A percentile compares a stretch with the other conserved stretches of the same genome.
Evolutionary conservation across 2,329 filamentous ascomycete genomes (phyloP).

Genomic region (Bimuria novae-zelandiae): DNA sequence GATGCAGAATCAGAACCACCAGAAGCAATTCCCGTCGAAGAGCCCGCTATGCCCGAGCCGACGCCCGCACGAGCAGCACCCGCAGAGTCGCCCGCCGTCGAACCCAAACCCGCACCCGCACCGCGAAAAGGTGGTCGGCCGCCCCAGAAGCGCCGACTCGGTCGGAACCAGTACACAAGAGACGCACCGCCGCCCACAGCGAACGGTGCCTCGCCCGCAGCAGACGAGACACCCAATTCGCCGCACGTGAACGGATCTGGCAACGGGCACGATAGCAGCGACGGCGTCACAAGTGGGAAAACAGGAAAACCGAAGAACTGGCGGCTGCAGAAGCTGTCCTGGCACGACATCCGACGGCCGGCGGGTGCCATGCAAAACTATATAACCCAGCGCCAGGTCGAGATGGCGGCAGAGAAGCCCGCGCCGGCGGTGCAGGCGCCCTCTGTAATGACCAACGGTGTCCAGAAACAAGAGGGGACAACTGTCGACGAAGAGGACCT

Average conservation of each 20-base stretch:
- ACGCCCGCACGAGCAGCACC: slow-evolving; percentile 31
- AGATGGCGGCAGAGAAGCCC: slow-evolving; percentile 69
- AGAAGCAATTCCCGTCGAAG: slow-evolving; percentile 35
- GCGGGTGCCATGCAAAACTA: slow-evolving; percentile 86
- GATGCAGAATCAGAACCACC: slow-evolving; percentile 32
- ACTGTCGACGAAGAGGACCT: slow-evolving; percentile 50
- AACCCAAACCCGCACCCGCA: slow-evolving; percentile 33
- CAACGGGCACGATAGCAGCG: slow-evolving; percentile 56
- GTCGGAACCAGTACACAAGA: slow-evolving; percentile 46
- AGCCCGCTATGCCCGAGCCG: slow-evolving; percentile 26
- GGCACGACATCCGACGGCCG: slow-evolving; percentile 86
- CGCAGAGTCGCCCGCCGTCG: slow-evolving; percentile 30
- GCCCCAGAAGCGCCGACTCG: slow-evolving; percentile 40
- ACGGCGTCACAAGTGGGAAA: slow-evolving; percentile 59
- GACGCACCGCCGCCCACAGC: slow-evolving; percentile 37
- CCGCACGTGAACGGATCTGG: slow-evolving; percentile 39
- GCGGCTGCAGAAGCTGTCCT: slow-evolving; percentile 67
- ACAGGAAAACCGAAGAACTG: slow-evolving; percentile 64
- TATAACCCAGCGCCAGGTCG: slow-evolving; percentile 85
- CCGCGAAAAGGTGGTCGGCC: slow-evolving; percentile 42
- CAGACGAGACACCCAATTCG: slow-evolving; percentile 34
- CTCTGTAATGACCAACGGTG: slow-evolving; percentile 27
- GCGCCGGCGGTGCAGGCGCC: slow-evolving; percentile 31
- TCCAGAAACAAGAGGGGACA: slow-evolving; percentile 21
- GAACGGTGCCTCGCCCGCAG: slow-evolving; percentile 41